Conservation (phyloP, 768 basidiomycete genomes). For the Mycena galopus region DNA sequence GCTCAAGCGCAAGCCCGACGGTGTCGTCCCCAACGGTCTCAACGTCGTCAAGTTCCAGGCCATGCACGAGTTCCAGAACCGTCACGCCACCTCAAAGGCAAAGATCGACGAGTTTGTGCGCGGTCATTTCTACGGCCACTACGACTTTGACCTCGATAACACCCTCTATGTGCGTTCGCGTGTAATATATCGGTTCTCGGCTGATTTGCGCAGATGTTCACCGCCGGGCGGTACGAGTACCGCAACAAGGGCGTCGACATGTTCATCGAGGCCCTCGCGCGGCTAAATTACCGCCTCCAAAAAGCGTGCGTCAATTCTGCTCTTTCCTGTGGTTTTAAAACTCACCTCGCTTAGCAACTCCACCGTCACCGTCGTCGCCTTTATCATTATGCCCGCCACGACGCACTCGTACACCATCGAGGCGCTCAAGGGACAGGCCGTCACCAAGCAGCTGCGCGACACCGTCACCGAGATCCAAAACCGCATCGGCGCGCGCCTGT, state of each 20-base stretch:
- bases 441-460: slow-evolving; percentile 95
- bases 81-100: slow-evolving; percentile 92
- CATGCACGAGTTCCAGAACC: slow-evolving; percentile 99
- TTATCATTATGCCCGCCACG: slow-evolving; percentile 98
- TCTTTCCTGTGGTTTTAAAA: background rate
- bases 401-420: slow-evolving; percentile 98
- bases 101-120: slow-evolving; percentile 99
- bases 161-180: slow-evolving; percentile 75
- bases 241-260: slow-evolving; percentile 99
- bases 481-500: slow-evolving; percentile 90
- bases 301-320: slow-evolving; percentile 50
- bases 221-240: slow-evolving; percentile 99
- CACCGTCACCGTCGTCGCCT: slow-evolving; percentile 91
- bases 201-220: slow-evolving; percentile 81
- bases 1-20: slow-evolving; percentile 97
- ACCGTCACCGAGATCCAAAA: slow-evolving; percentile 97
- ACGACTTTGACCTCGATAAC: slow-evolving; percentile 95
- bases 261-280: slow-evolving; percentile 98
- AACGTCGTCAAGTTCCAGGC: slow-evolving; percentile 99
- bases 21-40: slow-evolving; percentile 96
- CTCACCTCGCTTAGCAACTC: slow-evolving; percentile 55
- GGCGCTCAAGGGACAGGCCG: slow-evolving; percentile 95
- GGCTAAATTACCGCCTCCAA: slow-evolving; percentile 69
- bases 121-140: slow-evolving; percentile 98
- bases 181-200: slow-evolving; percentile 12